Percentiles rank a stretch among this genome's conserved stretches.
Conservation (phyloP, 345 rosid genomes). For the Bretschneidera sinensis region DNA sequence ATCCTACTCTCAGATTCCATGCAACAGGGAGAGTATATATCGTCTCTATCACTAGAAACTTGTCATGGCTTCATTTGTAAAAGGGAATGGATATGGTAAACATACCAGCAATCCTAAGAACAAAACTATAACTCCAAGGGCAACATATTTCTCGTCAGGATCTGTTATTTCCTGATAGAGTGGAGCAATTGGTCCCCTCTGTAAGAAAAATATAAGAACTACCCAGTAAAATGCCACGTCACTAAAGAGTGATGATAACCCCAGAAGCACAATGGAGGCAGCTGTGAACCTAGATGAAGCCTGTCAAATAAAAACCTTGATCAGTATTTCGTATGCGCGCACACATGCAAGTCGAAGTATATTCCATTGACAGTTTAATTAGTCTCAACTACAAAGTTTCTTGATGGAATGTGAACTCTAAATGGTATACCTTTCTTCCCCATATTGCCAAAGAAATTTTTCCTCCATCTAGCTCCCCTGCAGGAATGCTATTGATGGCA, state of each 20-base stretch:
- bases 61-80: constrained; percentile 40
- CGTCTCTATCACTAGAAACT: constrained; percentile 26
- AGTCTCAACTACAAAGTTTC: background rate
- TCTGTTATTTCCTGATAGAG: constrained; percentile 67
- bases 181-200: constrained; percentile 86
- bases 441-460: constrained; percentile 76
- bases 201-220: constrained; percentile 72
- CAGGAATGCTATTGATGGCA: constrained; percentile 94
- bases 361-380: too few relatives aligned
- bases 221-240: constrained; percentile 97
- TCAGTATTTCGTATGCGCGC: background rate
- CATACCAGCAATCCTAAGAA: constrained; percentile 70
- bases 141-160: constrained; percentile 58
- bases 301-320: constrained; percentile 27
- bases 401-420: background rate
- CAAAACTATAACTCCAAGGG: constrained; percentile 62
- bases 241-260: constrained; percentile 64
- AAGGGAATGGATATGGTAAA: constrained; percentile 83
- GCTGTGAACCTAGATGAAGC: constrained; percentile 65
- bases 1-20: background rate
- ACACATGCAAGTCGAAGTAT: too few relatives aligned
- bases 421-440: constrained; percentile 82
- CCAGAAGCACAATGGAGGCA: constrained; percentile 63
- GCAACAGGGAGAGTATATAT: too few relatives aligned
- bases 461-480: constrained; percentile 93